Evolutionary conservation across 2,329 filamentous ascomycete genomes (phyloP).

Genomic region (Fusarium sp.): DNA sequence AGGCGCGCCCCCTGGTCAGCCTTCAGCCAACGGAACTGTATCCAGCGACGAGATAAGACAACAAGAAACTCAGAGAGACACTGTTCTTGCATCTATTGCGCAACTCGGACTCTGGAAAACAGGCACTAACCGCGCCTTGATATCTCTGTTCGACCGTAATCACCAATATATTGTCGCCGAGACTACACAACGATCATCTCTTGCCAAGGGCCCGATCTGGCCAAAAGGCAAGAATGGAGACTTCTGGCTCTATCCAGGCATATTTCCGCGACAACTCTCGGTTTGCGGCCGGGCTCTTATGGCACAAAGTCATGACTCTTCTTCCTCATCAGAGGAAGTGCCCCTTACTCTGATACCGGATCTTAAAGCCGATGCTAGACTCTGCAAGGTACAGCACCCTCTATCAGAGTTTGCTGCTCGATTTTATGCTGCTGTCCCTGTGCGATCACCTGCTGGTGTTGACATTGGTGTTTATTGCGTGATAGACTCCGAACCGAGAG

Average conservation of each 20-base stretch:
- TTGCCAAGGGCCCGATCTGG: slow-evolving; percentile 47
- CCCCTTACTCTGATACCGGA: slow-evolving; percentile 51
- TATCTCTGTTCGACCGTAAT: slow-evolving; percentile 62
- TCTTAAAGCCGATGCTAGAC: slow-evolving; percentile 46
- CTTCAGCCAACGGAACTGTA: neutral
- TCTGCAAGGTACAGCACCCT: slow-evolving; percentile 39
- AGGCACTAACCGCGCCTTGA: slow-evolving; percentile 53
- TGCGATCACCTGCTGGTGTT: slow-evolving; percentile 51
- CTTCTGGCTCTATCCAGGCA: slow-evolving; percentile 43
- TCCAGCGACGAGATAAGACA: neutral
- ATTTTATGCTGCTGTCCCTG: slow-evolving; percentile 56
- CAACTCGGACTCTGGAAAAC: slow-evolving; percentile 59
- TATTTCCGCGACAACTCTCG: slow-evolving; percentile 43
- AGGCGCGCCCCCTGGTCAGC: neutral
- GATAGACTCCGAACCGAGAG: slow-evolving; percentile 23
- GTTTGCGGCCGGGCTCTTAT: slow-evolving; percentile 45
- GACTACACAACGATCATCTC: slow-evolving; percentile 51
- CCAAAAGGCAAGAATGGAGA: slow-evolving; percentile 8
- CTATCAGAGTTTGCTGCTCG: slow-evolving; percentile 31
- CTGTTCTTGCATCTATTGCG: slow-evolving; percentile 58
- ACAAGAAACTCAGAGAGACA: slow-evolving; percentile 40
- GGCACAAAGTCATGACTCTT: neutral
- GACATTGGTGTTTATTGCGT: slow-evolving; percentile 55
- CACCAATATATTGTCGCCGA: slow-evolving; percentile 63
- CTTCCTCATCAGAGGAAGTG: slow-evolving; percentile 22